A percentile compares a stretch with the other conserved stretches of the same genome.
Evolutionary conservation across 164 flowering plant species (phyloP).

Genomic region (Aristolochia fimbriata): DNA sequence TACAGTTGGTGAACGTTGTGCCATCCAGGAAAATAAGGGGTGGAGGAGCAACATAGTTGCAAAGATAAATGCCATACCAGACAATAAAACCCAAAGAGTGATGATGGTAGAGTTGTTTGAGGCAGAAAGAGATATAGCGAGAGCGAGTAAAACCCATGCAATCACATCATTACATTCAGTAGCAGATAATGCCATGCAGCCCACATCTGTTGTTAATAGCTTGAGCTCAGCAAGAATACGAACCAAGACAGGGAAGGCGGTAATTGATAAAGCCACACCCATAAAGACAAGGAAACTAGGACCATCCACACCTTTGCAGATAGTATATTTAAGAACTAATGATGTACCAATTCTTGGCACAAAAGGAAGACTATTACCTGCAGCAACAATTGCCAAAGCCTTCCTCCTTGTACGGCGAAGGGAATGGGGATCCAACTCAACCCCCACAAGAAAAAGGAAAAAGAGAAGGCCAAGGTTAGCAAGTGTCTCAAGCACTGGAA

Average conservation of each 20-base stretch:
- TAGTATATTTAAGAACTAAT: slow-evolving; percentile 36
- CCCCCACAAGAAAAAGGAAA: slow-evolving; percentile 64
- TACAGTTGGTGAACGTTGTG: slow-evolving; percentile 38
- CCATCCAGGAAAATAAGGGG: slow-evolving; percentile 45
- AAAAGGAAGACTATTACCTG: slow-evolving; percentile 65
- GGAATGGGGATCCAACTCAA: slow-evolving; percentile 54
- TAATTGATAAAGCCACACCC: slow-evolving; percentile 83
- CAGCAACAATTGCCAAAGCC: slow-evolving; percentile 48
- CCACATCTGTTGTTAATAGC: slow-evolving; percentile 75
- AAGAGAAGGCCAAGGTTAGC: slow-evolving; percentile 75
- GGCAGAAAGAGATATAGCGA: slow-evolving; percentile 67
- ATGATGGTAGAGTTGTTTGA: slow-evolving; percentile 31
- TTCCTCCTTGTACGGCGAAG: slow-evolving; percentile 48
- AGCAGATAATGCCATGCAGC: slow-evolving; percentile 81
- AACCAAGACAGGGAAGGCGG: slow-evolving; percentile 79
- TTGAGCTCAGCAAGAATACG: slow-evolving; percentile 78
- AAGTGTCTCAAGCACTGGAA: slow-evolving; percentile 64
- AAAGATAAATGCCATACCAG: slow-evolving; percentile 36
- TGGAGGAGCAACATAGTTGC: slow-evolving; percentile 19
- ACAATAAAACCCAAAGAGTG: slow-evolving; percentile 51
- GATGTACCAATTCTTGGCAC: slow-evolving; percentile 56
- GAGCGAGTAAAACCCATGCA: slow-evolving; percentile 79
- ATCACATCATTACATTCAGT: slow-evolving; percentile 76
- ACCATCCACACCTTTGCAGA: slow-evolving; percentile 37
- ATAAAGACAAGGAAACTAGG: slow-evolving; percentile 58